Evolutionary conservation across 345 rosid genomes (phyloP).

Genomic region (Eutrema yunnanense): DNA sequence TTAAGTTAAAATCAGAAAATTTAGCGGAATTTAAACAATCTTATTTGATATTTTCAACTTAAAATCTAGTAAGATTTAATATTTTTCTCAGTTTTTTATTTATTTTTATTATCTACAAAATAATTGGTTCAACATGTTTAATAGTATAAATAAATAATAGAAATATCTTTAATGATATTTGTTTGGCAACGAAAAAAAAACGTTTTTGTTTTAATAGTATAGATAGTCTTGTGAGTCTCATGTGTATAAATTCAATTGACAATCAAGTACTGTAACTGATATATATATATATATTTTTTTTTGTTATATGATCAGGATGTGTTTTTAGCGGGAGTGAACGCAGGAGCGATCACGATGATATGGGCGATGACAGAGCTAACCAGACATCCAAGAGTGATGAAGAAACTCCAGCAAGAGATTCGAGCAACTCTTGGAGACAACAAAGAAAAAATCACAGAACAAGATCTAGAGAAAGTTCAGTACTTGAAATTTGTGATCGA

Average conservation of each 20-base stretch:
- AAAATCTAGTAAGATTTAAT: no score
- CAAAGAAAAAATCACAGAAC: constrained; percentile 23
- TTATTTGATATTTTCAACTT: no score
- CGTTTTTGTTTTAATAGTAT: no score
- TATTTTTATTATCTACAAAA: no score
- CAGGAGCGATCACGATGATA: constrained; percentile 31
- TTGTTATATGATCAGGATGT: constrained; percentile 29
- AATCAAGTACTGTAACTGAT: not conserved
- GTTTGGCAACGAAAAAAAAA: no score
- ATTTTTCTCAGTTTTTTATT: no score
- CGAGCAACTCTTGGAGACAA: constrained; percentile 29
- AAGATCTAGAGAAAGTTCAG: constrained; percentile 31
- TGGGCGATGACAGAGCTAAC: constrained; percentile 64
- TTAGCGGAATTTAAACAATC: no score
- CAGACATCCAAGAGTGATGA: constrained; percentile 42
- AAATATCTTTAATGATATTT: no score
- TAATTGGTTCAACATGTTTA: no score
- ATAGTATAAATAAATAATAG: no score
- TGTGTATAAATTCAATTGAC: not conserved
- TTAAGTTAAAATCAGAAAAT: no score
- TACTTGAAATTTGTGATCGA: constrained; percentile 39
- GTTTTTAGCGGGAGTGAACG: constrained; percentile 46
- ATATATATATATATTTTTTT: not conserved
- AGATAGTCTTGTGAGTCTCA: not conserved
- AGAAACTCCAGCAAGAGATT: constrained; percentile 51